Evolutionary conservation across 345 rosid genomes (phyloP).

Genomic region (Fremontodendron californicum): DNA sequence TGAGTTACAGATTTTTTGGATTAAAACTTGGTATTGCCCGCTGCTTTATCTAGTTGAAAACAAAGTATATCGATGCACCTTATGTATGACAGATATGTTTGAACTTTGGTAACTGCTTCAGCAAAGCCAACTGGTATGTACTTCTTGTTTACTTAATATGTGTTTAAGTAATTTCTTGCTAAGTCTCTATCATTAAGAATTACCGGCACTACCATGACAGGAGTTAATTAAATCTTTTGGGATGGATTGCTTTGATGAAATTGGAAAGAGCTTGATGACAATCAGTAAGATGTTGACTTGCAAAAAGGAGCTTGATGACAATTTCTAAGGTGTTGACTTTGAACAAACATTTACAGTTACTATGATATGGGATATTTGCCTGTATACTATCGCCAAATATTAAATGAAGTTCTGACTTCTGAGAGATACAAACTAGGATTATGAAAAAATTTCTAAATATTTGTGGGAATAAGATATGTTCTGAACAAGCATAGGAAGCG

Average conservation of each 20-base stretch:
- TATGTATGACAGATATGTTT: not conserved
- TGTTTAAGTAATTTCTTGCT: not conserved
- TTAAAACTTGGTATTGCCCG: conserved; percentile 2
- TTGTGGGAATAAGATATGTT: not conserved
- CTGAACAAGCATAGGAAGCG: not conserved
- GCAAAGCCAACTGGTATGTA: not conserved
- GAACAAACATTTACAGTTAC: not conserved
- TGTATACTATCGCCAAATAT: not conserved
- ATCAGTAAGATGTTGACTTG: not conserved
- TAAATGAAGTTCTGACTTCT: not conserved
- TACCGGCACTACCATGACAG: not conserved
- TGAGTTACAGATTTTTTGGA: not conserved
- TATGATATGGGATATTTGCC: not conserved
- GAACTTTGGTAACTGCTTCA: conserved; percentile 1
- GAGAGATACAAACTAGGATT: not conserved
- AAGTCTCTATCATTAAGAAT: not conserved
- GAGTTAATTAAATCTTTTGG: not conserved
- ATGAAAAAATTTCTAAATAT: not conserved
- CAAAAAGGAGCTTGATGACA: not conserved
- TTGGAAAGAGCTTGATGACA: not conserved
- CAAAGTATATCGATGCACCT: not conserved
- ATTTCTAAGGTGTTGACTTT: not conserved
- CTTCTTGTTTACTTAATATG: not conserved
- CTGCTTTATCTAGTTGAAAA: not conserved
- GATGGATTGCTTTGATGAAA: not conserved